Percentiles rank a stretch among this genome's conserved stretches.
These are phyloP conservation scores for Phyllosticta citribraziliensis DNA, from an alignment of 2,329 filamentous ascomycete genomes.

Conservation along the genomic window DNA sequence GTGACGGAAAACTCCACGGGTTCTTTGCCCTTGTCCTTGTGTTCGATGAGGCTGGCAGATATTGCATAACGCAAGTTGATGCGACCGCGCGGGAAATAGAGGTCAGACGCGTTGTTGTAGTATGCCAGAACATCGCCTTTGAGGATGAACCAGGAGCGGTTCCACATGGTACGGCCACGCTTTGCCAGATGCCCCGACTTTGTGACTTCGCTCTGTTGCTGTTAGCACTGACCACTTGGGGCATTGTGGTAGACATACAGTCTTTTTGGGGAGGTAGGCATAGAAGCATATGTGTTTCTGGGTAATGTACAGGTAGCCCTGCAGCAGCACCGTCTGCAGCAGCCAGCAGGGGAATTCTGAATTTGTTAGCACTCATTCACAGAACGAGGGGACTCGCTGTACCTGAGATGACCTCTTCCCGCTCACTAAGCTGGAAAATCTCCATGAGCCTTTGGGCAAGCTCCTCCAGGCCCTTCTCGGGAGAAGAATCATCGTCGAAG, in stretches of 20 bases:
- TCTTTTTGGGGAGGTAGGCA: constrained; percentile 90
- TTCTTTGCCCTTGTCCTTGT: constrained; percentile 61
- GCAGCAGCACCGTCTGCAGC: constrained; percentile 79
- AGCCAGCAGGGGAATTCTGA: constrained; percentile 89
- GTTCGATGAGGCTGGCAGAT: constrained; percentile 65
- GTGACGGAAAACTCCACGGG: constrained; percentile 67
- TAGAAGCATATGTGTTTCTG: constrained; percentile 92
- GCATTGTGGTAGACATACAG: constrained; percentile 41
- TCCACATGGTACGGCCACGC: constrained; percentile 80
- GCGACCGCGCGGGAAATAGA: constrained; percentile 86
- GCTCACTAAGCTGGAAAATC: constrained; percentile 54
- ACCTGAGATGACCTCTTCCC: constrained; percentile 78
- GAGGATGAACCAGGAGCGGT: constrained; percentile 84
- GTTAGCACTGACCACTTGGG: neutral
- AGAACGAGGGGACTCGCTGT: constrained; percentile 6
- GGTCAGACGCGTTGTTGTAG: constrained; percentile 69
- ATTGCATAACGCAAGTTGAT: constrained; percentile 90
- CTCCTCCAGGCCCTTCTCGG: neutral
- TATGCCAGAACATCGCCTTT: constrained; percentile 90
- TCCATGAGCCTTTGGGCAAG: constrained; percentile 66
- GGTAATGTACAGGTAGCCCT: constrained; percentile 95
- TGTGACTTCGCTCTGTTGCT: constrained; percentile 40
- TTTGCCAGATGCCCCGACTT: constrained; percentile 88
- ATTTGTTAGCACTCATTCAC: constrained; percentile 10
- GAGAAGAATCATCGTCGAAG: neutral